Percentiles rank a stretch among this genome's conserved stretches.
Evolutionary conservation across 176 grass and related monocot species (phyloP).

Genomic region (Secale cereale): DNA sequence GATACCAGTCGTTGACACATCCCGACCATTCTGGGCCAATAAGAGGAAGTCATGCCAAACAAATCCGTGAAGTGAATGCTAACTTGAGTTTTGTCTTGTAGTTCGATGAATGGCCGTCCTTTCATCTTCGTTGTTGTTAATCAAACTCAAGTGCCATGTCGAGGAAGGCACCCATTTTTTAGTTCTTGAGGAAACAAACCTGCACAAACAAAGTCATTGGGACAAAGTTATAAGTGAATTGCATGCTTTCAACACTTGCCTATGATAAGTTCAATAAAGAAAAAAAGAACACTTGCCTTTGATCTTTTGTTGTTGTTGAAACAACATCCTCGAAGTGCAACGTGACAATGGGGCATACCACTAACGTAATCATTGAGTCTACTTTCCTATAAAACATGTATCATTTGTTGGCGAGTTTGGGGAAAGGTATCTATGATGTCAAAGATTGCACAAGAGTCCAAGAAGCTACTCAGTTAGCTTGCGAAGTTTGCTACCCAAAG

Average conservation of each 20-base stretch:
- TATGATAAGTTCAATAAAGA: too few species aligned
- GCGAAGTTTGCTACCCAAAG: too few species aligned
- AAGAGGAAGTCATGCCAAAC: neutral
- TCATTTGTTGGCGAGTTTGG: too few species aligned
- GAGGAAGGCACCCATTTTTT: neutral
- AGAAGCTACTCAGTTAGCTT: too few species aligned
- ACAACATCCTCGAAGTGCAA: too few species aligned
- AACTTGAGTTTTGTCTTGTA: neutral
- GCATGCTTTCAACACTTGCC: neutral
- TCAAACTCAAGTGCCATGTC: neutral
- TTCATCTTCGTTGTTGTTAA: neutral
- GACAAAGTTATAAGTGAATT: neutral
- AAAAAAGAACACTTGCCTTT: too few species aligned
- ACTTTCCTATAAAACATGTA: too few species aligned
- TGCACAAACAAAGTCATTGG: neutral
- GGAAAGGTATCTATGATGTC: too few species aligned
- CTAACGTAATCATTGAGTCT: too few species aligned
- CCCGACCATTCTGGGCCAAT: neutral
- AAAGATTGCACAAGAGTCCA: too few species aligned
- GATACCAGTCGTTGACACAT: neutral
- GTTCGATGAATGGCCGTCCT: neutral
- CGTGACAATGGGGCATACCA: too few species aligned
- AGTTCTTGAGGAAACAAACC: neutral
- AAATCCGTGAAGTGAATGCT: neutral
- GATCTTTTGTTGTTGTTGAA: too few species aligned